Evolutionary conservation across 2,329 filamentous ascomycete genomes (phyloP), one percentile per base, ranked within the genome.

Genomic region (Scleromitrula shiraiana): DNA sequence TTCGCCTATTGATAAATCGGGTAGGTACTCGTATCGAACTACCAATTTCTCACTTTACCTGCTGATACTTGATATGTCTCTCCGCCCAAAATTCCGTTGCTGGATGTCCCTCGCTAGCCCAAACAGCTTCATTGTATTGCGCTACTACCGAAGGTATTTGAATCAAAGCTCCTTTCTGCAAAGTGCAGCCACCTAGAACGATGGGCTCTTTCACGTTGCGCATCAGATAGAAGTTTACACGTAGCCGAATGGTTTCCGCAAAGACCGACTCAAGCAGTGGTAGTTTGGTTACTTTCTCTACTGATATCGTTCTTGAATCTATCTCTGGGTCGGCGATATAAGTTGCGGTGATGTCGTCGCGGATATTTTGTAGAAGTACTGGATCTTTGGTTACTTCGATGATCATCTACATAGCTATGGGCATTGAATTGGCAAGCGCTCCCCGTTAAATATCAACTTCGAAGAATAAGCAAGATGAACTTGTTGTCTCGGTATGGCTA

Each of bases 191-290:
- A 30, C 60, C 60, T 9, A 67, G 46, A 0, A 46, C 41, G 14
- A 63, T 44, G 33, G 62, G 57, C 32, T 64, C 53, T 7, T 52
- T 41, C 5, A 63, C 33, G 23, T 56, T 60, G 5, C 64, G 55
- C 7, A 60, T 62, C 1, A 67, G 55, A 3, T 64, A 52, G 8
- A 63, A 50, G 38, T 63, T 61, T 9, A 59, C 56, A 44, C 65
- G 64, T 6, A 66, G 36, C 2, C 63, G 57, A n/a, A 67, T 49
- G 3, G 56, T 56, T 48, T 66, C 64, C 7, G 58, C 58, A 54
- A 60, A 66, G 15, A 66, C 52, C 37, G 60, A 63, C 37, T 65
- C 61, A 5, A 67, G 50, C 6, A 65, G 55, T 8, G 64, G 64
- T 24, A 62, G 57, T 2, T 29, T 26, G 15, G 17, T n/a, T n/a